phyloP scores from a whole-genome alignment of 2,329 filamentous ascomycete genomes.

The Aureobasidium sp. region DNA sequence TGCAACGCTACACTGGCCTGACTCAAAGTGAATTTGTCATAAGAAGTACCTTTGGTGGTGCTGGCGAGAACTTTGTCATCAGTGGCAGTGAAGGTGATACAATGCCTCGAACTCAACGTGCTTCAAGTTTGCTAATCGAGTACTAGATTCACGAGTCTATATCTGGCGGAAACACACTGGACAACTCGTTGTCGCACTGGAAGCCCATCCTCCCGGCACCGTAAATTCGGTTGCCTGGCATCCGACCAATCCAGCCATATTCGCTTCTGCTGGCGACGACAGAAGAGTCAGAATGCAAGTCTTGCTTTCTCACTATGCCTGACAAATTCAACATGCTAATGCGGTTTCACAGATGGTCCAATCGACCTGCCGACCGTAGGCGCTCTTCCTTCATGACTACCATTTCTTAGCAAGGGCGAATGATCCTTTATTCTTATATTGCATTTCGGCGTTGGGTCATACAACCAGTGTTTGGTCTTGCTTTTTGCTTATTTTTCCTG shows the following conservation, averaged over 20 bases:
- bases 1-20: conserved; percentile 68
- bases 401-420: not conserved
- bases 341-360: not conserved
- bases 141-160: conserved; percentile 60
- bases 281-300: conserved; percentile 76
- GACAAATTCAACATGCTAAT: not conserved
- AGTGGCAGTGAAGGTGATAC: conserved; percentile 78
- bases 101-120: not conserved
- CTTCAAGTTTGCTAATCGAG: conserved; percentile 21
- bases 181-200: conserved; percentile 64
- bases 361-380: not conserved
- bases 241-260: conserved; percentile 71
- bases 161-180: conserved; percentile 90
- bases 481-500: not conserved
- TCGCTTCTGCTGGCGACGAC: conserved; percentile 90
- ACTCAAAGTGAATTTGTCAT: conserved; percentile 72
- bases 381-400: conserved; percentile 1
- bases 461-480: not conserved
- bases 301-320: not conserved
- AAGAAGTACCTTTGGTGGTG: conserved; percentile 76
- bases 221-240: conserved; percentile 91
- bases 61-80: conserved; percentile 83
- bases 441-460: not conserved
- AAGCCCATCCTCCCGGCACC: conserved; percentile 65
- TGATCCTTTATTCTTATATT: not conserved